Evolutionary conservation across 352 stramenopile genomes (phyloP).

Genomic region (Globisporangium radiosum): DNA sequence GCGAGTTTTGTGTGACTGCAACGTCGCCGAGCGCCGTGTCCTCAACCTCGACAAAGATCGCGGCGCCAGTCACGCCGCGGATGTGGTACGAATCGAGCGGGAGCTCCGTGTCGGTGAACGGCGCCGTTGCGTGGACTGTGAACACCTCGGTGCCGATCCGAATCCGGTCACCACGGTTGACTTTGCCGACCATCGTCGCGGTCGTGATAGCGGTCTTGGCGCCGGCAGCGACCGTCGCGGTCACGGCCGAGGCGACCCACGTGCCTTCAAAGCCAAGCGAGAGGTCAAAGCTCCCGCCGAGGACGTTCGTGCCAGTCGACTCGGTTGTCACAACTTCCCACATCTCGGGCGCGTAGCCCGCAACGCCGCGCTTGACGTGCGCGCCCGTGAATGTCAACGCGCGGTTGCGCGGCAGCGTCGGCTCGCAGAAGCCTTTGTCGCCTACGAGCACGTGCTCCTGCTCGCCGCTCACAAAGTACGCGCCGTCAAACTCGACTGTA

Average conservation of each 20-base stretch:
- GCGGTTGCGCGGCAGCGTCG: constrained; percentile 35
- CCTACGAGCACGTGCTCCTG: constrained; percentile 50
- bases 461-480: constrained; percentile 45
- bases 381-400: constrained; percentile 39
- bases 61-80: constrained; percentile 21
- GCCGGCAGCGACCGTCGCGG: constrained; percentile 34
- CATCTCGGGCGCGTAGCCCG: constrained; percentile 52
- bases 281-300: constrained; percentile 63
- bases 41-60: constrained; percentile 37
- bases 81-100: constrained; percentile 69
- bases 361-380: constrained; percentile 29
- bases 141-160: constrained; percentile 56
- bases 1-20: constrained; percentile 27
- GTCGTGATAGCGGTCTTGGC: constrained; percentile 39
- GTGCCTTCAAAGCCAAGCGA: constrained; percentile 65
- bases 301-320: constrained; percentile 16
- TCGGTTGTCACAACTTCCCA: constrained; percentile 56
- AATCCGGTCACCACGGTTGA: constrained; percentile 63
- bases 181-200: constrained; percentile 44
- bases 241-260: constrained; percentile 33
- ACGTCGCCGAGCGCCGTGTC: constrained; percentile 69
- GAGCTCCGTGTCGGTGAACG: constrained; percentile 61
- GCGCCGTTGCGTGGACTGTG: constrained; percentile 48
- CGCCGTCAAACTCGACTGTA: constrained; percentile 59
- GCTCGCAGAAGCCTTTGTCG: constrained; percentile 27